Evolutionary conservation across 176 grass and related monocot genomes (phyloP), one percentile per base, ranked within the genome.

Genomic region (Zoysia japonica): DNA sequence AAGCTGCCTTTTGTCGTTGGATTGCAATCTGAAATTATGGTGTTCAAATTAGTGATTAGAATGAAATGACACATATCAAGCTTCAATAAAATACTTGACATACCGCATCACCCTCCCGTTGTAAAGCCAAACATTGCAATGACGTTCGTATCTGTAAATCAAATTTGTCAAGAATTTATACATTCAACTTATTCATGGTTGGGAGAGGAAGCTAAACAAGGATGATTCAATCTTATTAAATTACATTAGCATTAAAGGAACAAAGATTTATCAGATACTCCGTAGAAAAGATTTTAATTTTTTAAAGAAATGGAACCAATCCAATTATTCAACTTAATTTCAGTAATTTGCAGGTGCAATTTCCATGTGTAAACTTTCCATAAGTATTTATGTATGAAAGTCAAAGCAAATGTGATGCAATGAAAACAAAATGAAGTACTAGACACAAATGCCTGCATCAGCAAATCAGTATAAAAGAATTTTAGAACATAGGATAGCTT

Each of bases 1-100:
- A 98, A 51, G 92, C 95, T 59, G 85, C 87, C 72, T 88, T 98
- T 73, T 98, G 92, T 20, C 88, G 78, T 67, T 85, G 88, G 57
- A 70, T 80, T 70, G 89, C 87, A 55, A 98, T 91, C 95, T 98
- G 88, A 71, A 80, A 78, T 80, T 47, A 57, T 16, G 50, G 8
- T 38, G 61, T 39, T 50, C 36, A 82, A 74, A 73, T 84, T 78
- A 88, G 80, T 71, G 39, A 74, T 20, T 41, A 47, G 11, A 73
- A 68, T 44, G 8, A 5, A 54, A 35, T 47, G 50, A 78, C 61
- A 38, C n/a, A 66, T 35, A 39, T 49, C 17, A 38, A 37, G 45
- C 2, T 11, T 39, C 52, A 78, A 71, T 6, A 78, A 65, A 82
- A 39, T 48, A 59, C 39, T 78, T 54, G 44, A 82, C 94, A 83